These are phyloP conservation scores for Codiaeum variegatum DNA, from an alignment of 441 rosid species.

Conservation along the genomic window DNA sequence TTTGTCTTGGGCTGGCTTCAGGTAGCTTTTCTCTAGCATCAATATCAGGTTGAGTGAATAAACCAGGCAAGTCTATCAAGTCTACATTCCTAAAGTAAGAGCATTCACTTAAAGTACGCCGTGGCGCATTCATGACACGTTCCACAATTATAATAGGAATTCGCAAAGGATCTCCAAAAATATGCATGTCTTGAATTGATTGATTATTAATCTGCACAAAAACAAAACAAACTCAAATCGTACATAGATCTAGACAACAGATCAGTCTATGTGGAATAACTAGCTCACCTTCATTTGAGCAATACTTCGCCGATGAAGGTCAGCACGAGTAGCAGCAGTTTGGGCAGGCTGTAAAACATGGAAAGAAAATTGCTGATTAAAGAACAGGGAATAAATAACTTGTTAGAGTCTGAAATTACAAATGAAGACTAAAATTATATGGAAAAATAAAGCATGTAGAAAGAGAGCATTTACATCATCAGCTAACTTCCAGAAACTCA, in stretches of 20 bases:
- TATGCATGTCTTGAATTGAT: conserved; percentile 82
- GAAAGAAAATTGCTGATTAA: background rate
- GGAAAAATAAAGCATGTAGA: conserved; percentile 3
- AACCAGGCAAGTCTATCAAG: conserved; percentile 33
- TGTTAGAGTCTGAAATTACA: background rate
- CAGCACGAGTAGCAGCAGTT: conserved; percentile 73
- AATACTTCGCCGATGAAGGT: conserved; percentile 91
- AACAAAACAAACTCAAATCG: background rate
- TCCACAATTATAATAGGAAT: conserved; percentile 82
- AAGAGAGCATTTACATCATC: conserved; percentile 48
- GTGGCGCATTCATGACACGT: conserved; percentile 69
- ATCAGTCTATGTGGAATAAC: conserved; percentile 3
- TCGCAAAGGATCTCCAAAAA: conserved; percentile 73
- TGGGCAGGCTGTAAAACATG: conserved; percentile 61
- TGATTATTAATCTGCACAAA: conserved; percentile 69
- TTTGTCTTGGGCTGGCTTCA: conserved; percentile 28
- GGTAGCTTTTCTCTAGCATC: conserved; percentile 29
- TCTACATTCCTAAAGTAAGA: conserved; percentile 58
- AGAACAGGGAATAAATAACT: background rate
- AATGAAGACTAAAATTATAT: background rate
- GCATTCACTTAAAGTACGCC: conserved; percentile 62
- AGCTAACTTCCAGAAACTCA: conserved; percentile 54
- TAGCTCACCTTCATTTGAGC: conserved; percentile 83
- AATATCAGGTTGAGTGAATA: conserved; percentile 24
- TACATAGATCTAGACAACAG: background rate